These are phyloP conservation scores for Trematosphaeria pertusa DNA, from an alignment of 2,329 filamentous ascomycete species.

Conservation along the genomic window DNA sequence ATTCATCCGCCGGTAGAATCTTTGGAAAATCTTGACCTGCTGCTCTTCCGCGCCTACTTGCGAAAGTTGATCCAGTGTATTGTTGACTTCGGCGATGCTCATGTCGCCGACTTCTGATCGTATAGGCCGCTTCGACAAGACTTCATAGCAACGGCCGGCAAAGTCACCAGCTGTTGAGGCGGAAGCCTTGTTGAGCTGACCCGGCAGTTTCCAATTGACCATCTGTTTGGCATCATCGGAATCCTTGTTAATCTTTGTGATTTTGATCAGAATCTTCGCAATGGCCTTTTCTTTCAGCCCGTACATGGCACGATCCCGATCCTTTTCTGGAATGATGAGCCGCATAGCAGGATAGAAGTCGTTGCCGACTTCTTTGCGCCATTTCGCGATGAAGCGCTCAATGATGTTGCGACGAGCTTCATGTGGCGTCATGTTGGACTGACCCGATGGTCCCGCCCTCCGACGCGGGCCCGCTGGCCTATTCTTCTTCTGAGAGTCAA, in stretches of 20 bases:
- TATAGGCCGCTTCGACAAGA: constrained; percentile 83
- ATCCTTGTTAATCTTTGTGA: constrained; percentile 89
- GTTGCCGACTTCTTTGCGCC: constrained; percentile 86
- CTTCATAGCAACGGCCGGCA: constrained; percentile 84
- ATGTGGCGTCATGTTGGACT: constrained; percentile 69
- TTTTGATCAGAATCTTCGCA: constrained; percentile 86
- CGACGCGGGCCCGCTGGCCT: constrained; percentile 61
- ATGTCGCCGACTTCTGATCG: constrained; percentile 75
- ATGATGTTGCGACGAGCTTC: constrained; percentile 84
- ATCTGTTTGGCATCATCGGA: constrained; percentile 88
- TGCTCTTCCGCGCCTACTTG: constrained; percentile 80
- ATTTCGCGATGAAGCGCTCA: constrained; percentile 82
- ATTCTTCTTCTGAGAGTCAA: constrained; percentile 77
- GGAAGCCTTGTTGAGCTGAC: constrained; percentile 55
- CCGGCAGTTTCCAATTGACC: constrained; percentile 90
- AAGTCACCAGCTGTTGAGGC: constrained; percentile 83
- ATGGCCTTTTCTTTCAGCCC: constrained; percentile 92
- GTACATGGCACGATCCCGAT: constrained; percentile 90
- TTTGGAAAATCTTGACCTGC: constrained; percentile 79
- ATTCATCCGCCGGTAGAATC: constrained; percentile 91
- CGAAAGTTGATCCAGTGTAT: constrained; percentile 79
- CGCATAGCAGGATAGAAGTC: constrained; percentile 94
- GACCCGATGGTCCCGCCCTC: constrained; percentile 67
- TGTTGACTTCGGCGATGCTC: constrained; percentile 89
- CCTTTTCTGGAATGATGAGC: constrained; percentile 90